Percentiles rank a stretch among this genome's conserved stretches.
Evolutionary conservation across 2,329 filamentous ascomycete species (phyloP).

Genomic region (Botrytis medusae): DNA sequence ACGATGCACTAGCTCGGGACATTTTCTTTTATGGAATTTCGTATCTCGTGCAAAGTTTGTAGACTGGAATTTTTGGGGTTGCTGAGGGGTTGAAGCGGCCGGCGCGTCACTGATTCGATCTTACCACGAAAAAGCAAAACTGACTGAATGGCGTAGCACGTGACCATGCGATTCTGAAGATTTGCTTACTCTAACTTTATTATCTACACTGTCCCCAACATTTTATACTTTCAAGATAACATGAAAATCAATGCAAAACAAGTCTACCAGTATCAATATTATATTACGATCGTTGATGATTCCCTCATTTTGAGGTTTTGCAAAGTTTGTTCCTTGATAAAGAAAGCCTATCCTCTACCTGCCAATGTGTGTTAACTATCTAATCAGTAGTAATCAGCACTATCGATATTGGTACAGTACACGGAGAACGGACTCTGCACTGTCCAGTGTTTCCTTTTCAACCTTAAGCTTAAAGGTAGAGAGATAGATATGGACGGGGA

Average conservation of each 20-base stretch:
- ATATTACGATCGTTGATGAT: background rate
- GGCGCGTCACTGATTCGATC: background rate
- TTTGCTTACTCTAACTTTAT: background rate
- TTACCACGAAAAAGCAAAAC: background rate
- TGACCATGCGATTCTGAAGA: background rate
- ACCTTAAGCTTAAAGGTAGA: background rate
- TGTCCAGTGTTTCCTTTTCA: background rate
- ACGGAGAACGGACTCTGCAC: background rate
- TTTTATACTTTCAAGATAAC: background rate
- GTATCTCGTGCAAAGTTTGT: background rate
- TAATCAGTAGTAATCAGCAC: background rate
- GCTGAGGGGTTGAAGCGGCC: constrained; percentile 12
- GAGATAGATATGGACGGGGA: background rate
- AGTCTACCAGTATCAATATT: background rate
- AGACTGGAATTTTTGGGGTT: constrained; percentile 5
- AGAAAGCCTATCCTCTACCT: background rate
- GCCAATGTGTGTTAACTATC: background rate
- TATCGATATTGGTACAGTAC: background rate
- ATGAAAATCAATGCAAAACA: background rate
- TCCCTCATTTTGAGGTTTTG: background rate
- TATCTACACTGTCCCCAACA: background rate
- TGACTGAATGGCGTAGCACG: constrained; percentile 1
- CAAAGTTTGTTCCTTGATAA: background rate
- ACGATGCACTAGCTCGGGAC: constrained; percentile 41
- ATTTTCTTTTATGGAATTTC: constrained; percentile 26